A percentile compares a stretch with the other conserved stretches of the same genome.
These are phyloP conservation scores for Candida adriatica DNA, from an alignment of 805 yeast genomes.

Conservation along the genomic window DNA sequence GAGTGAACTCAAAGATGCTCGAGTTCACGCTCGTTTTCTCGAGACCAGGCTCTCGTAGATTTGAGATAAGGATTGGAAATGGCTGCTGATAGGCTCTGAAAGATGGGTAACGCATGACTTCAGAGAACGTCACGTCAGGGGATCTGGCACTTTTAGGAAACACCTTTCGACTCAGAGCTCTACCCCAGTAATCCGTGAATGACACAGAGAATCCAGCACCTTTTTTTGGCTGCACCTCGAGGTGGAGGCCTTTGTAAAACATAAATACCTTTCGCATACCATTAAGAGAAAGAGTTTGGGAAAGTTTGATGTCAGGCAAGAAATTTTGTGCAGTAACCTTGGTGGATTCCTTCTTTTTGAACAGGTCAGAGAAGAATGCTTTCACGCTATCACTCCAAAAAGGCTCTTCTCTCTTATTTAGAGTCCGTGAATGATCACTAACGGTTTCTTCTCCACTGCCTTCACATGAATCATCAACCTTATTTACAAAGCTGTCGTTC, in stretches of 20 bases:
- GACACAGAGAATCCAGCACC: slow-evolving; percentile 47
- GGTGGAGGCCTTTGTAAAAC: slow-evolving; percentile 47
- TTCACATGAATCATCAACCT: neutral
- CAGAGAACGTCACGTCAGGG: slow-evolving; percentile 34
- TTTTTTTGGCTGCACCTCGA: slow-evolving; percentile 46
- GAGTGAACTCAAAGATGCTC: slow-evolving; percentile 51
- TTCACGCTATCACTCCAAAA: slow-evolving; percentile 19
- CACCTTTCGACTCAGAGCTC: slow-evolving; percentile 45
- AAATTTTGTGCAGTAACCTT: slow-evolving; percentile 10
- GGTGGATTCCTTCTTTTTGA: slow-evolving; percentile 20
- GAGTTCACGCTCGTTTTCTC: slow-evolving; percentile 30
- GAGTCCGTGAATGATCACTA: no score
- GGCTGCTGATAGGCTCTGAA: slow-evolving; percentile 37
- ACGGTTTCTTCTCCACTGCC: no score
- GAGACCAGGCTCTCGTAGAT: slow-evolving; percentile 31
- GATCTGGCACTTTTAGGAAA: slow-evolving; percentile 31
- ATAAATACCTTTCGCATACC: slow-evolving; percentile 29
- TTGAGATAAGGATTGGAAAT: slow-evolving; percentile 41
- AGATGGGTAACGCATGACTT: slow-evolving; percentile 29
- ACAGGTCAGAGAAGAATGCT: slow-evolving; percentile 20
- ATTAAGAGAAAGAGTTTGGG: slow-evolving; percentile 21
- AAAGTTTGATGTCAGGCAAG: slow-evolving; percentile 18
- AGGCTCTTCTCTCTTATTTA: slow-evolving; percentile 14
- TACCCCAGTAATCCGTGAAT: slow-evolving; percentile 64
- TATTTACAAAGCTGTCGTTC: no score